Percentiles rank a stretch among this genome's conserved stretches.
phyloP scores from a whole-genome alignment of 2,329 filamentous ascomycete species.

The Talaromyces marneffei region DNA sequence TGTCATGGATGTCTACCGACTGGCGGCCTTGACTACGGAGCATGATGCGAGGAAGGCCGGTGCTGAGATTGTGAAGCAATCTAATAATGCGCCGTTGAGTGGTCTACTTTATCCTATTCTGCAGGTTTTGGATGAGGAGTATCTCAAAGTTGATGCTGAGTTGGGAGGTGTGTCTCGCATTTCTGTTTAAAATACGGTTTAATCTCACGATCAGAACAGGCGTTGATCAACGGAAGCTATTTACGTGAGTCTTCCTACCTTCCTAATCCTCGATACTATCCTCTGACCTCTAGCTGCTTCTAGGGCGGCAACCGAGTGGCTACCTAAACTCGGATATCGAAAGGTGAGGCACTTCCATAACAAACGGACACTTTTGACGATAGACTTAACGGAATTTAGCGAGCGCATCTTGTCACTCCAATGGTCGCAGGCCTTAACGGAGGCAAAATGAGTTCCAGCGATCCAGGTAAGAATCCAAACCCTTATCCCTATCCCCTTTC shows the following conservation, averaged over 20 bases:
- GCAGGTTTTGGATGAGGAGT: slow-evolving; percentile 85
- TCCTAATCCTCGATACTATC: not conserved
- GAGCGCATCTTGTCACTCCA: slow-evolving; percentile 71
- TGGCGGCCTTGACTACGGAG: slow-evolving; percentile 65
- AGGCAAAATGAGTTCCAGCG: slow-evolving; percentile 80
- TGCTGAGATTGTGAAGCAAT: slow-evolving; percentile 91
- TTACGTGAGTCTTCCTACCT: not conserved
- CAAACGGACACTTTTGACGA: not conserved
- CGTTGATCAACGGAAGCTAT: slow-evolving; percentile 69
- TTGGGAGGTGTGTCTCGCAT: slow-evolving; percentile 54
- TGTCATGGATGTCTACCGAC: slow-evolving; percentile 79
- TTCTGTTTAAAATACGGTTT: not conserved
- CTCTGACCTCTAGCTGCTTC: slow-evolving; percentile 30
- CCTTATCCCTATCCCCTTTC: not conserved
- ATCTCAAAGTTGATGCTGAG: slow-evolving; percentile 81
- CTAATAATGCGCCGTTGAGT: slow-evolving; percentile 65
- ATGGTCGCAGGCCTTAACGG: slow-evolving; percentile 83
- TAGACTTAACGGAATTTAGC: slow-evolving; percentile 19
- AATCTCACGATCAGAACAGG: not conserved
- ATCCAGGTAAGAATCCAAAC: slow-evolving; percentile 32
- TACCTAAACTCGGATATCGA: slow-evolving; percentile 80
- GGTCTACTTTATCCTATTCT: slow-evolving; percentile 79
- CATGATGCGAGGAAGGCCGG: slow-evolving; percentile 73
- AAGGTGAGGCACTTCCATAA: slow-evolving; percentile 23
- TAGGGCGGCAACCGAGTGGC: slow-evolving; percentile 72